Evolutionary conservation across 2,329 filamentous ascomycete genomes (phyloP).

Genomic region (Diaporthe ilicicola): DNA sequence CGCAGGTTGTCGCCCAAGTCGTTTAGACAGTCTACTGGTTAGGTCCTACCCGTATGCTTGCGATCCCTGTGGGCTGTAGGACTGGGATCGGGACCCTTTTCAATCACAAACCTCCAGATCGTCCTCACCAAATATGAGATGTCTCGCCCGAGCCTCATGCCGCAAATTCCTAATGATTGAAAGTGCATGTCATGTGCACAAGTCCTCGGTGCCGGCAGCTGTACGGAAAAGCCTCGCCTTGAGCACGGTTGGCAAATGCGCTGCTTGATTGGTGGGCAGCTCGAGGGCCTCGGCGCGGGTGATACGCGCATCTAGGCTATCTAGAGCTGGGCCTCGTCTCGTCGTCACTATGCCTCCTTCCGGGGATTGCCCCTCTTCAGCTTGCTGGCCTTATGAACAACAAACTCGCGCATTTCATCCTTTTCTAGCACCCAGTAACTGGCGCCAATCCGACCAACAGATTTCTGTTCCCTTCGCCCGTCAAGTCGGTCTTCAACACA

Average conservation of each 20-base stretch:
- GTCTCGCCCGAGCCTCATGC: background rate
- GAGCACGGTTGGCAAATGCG: constrained; percentile 9
- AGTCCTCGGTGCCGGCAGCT: background rate
- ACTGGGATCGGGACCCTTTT: background rate
- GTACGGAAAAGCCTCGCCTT: constrained; percentile 11
- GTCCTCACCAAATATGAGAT: background rate
- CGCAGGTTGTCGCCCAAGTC: background rate
- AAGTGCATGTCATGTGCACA: background rate
- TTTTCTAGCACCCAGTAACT: background rate
- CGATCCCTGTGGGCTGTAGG: background rate
- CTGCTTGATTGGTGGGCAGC: constrained; percentile 12
- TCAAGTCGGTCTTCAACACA: background rate
- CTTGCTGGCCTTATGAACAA: background rate
- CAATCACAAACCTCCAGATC: background rate
- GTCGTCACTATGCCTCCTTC: constrained; percentile 12
- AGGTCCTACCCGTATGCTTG: background rate
- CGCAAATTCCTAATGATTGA: background rate
- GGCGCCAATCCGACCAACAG: background rate
- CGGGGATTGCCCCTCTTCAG: background rate
- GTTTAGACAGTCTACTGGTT: too few species aligned
- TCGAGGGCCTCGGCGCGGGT: constrained; percentile 10
- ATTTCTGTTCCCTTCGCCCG: background rate
- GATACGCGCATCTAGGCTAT: constrained; percentile 12
- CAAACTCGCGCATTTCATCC: background rate
- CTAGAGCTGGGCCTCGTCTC: constrained; percentile 13